These are phyloP conservation scores for Ceratopteris richardii DNA, from an alignment of 75 land plant species.

Conservation along the genomic window DNA sequence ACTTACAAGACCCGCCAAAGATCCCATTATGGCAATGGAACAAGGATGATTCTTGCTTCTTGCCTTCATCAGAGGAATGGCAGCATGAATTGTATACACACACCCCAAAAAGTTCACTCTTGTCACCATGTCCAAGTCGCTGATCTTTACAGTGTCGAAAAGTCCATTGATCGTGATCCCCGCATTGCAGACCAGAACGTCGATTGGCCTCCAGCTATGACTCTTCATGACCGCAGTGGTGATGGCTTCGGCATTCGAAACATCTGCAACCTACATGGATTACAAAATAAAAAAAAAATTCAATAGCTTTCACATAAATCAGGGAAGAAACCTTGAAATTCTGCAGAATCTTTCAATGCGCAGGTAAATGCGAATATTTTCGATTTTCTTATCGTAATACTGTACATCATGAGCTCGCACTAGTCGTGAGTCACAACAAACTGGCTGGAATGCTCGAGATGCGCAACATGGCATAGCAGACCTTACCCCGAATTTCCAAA, in stretches of 20 bases:
- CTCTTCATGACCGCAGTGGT: constrained; percentile 17
- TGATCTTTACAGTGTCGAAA: constrained; percentile 11
- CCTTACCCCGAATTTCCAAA: too few relatives aligned
- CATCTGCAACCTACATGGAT: constrained; percentile 23
- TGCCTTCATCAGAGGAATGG: constrained; percentile 22
- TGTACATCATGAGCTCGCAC: too few relatives aligned
- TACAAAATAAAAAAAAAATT: background rate
- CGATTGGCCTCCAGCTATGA: constrained; percentile 22
- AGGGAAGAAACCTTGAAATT: background rate
- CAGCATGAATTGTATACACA: constrained; percentile 19
- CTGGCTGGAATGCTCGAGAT: too few relatives aligned
- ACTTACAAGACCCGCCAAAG: constrained; percentile 13
- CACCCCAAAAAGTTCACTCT: constrained; percentile 16
- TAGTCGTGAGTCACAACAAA: too few relatives aligned
- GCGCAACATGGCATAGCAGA: too few relatives aligned
- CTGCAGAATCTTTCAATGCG: background rate
- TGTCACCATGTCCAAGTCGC: constrained; percentile 8
- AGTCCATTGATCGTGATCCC: constrained; percentile 5
- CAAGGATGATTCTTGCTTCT: background rate
- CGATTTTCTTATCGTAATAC: too few relatives aligned
- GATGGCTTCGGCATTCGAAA: constrained; percentile 7
- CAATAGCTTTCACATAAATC: background rate
- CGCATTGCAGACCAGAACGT: constrained; percentile 29
- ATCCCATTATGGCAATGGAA: constrained; percentile 10
- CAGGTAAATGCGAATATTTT: too few relatives aligned